Percentiles rank a stretch among this genome's conserved stretches.
These are phyloP conservation scores for Sporothrix variecibatus DNA, from an alignment of 2,329 filamentous ascomycete species.

Conservation along the genomic window DNA sequence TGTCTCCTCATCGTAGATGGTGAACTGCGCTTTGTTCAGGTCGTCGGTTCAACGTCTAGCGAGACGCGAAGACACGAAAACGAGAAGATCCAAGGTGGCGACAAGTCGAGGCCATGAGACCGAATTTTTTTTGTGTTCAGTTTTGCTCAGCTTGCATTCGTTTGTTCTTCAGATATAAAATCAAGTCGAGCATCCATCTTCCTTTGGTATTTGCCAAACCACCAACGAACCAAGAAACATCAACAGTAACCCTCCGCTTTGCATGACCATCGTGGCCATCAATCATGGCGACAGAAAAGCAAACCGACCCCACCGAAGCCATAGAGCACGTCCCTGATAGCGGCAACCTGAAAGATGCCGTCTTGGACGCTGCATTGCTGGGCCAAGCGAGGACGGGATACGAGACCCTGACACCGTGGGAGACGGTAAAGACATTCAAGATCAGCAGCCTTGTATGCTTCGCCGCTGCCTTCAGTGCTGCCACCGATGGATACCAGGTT, in stretches of 20 bases:
- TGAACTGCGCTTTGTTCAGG: not conserved
- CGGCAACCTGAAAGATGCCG: not conserved
- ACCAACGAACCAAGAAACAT: not conserved
- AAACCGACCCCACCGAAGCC: not conserved
- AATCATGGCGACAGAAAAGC: not conserved
- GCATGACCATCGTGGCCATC: not conserved
- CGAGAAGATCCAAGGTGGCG: not conserved
- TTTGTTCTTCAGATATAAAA: conserved; percentile 11
- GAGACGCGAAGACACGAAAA: not conserved
- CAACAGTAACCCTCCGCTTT: not conserved
- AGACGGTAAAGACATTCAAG: conserved; percentile 37
- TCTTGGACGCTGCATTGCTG: not conserved
- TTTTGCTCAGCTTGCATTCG: not conserved
- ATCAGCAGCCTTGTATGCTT: conserved; percentile 35
- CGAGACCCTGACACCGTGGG: conserved; percentile 34
- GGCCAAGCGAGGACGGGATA: conserved; percentile 37
- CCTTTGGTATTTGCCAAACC: not conserved
- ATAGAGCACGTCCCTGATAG: not conserved
- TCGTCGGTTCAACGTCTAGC: not conserved
- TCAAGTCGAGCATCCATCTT: not conserved
- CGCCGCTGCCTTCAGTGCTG: conserved; percentile 35
- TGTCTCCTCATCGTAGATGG: not conserved
- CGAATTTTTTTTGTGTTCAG: not conserved
- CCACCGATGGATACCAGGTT: conserved; percentile 37
- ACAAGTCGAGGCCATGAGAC: not conserved